phyloP scores from a whole-genome alignment of 208 protist species.

The Leishmania aethiopica region DNA sequence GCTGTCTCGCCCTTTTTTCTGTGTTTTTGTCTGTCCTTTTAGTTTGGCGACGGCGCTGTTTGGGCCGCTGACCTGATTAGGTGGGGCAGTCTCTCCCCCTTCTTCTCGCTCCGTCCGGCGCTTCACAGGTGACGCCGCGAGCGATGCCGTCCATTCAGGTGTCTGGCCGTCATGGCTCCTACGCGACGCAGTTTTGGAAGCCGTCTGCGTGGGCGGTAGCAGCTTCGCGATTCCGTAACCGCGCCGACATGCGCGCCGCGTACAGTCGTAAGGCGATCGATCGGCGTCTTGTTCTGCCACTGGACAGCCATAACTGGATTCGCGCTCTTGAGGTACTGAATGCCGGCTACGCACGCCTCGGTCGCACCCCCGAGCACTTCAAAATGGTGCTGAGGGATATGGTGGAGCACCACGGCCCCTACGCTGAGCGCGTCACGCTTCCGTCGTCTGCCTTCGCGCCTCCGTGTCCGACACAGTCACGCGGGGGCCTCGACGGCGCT shows the following conservation, averaged over 20 bases:
- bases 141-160: slow-evolving; percentile 39
- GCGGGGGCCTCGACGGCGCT: neutral
- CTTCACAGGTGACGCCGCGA: neutral
- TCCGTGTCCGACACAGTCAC: neutral
- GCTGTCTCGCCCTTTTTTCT: neutral
- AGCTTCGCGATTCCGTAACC: slow-evolving; percentile 33
- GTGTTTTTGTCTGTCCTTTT: neutral
- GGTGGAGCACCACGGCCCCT: slow-evolving; percentile 39
- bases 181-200: slow-evolving; percentile 79
- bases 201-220: slow-evolving; percentile 9
- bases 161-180: slow-evolving; percentile 78
- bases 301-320: slow-evolving; percentile 79
- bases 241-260: slow-evolving; percentile 45
- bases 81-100: neutral
- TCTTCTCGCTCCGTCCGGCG: neutral
- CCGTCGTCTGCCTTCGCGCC: neutral
- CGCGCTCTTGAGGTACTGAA: slow-evolving; percentile 83
- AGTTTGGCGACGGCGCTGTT: neutral
- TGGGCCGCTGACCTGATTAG: neutral
- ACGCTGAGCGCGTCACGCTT: slow-evolving; percentile 11
- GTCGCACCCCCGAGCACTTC: slow-evolving; percentile 74
- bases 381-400: slow-evolving; percentile 72
- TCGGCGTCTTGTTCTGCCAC: slow-evolving; percentile 80
- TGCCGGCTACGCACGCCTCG: slow-evolving; percentile 66
- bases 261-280: slow-evolving; percentile 71